Conservation (phyloP, 345 rosid genomes). For the Rhodomyrtus tomentosa region DNA sequence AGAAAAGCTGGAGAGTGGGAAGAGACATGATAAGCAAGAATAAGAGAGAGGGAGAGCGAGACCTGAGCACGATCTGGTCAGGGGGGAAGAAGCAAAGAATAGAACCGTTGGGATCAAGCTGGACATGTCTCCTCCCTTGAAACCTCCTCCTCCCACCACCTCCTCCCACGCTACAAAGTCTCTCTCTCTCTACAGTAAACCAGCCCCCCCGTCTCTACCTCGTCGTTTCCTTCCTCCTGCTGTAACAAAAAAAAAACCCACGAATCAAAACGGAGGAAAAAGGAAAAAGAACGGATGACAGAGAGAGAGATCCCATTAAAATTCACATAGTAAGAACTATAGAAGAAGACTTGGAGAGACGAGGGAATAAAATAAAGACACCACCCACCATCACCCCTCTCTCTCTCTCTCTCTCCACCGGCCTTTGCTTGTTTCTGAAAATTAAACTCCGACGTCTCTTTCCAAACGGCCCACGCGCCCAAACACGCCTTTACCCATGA, state of each 20-base stretch:
- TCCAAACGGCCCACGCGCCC: background rate
- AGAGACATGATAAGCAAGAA: background rate
- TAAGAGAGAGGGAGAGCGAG: background rate
- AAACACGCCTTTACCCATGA: background rate
- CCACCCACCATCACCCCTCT: background rate
- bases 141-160: conserved; percentile 3
- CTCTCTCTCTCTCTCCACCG: background rate
- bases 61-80: conserved; percentile 20
- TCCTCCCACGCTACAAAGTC: background rate
- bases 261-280: background rate
- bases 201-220: background rate
- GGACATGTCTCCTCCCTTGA: conserved; percentile 39
- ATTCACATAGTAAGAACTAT: background rate
- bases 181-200: background rate
- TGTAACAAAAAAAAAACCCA: background rate
- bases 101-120: conserved; percentile 28
- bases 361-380: background rate
- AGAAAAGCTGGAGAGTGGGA: background rate
- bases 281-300: background rate
- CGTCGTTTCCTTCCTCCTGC: background rate
- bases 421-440: background rate
- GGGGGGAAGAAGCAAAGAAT: conserved; percentile 15
- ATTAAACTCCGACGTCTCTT: background rate
- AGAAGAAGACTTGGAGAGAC: background rate
- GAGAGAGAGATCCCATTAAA: background rate